Conservation (phyloP, 495 filamentous ascomycete species). For the Lasiosphaeria miniovina region DNA sequence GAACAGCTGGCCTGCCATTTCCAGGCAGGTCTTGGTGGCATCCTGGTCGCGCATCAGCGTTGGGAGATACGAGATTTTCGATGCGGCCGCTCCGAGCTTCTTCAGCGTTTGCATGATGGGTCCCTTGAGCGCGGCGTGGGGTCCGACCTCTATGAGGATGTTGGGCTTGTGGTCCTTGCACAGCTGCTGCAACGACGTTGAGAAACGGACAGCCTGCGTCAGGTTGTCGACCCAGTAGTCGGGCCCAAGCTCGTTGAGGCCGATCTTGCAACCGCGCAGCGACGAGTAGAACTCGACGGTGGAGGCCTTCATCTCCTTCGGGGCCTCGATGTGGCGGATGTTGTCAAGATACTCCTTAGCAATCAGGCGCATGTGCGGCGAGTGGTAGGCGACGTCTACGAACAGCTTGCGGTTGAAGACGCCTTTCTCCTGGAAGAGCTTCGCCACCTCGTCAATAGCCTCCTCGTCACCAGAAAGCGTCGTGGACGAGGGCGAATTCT, state of each 20-base stretch:
- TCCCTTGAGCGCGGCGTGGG: constrained; percentile 60
- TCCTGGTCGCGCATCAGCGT: constrained; percentile 42
- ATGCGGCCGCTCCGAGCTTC: constrained; percentile 31
- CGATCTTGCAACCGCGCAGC: constrained; percentile 30
- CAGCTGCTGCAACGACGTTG: constrained; percentile 34
- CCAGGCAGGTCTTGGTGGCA: constrained; percentile 36
- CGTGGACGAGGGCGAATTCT: constrained; percentile 52
- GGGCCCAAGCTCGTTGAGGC: constrained; percentile 37
- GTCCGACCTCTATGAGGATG: constrained; percentile 61
- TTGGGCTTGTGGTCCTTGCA: constrained; percentile 32
- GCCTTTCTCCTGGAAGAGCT: constrained; percentile 36
- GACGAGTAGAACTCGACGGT: constrained; percentile 44
- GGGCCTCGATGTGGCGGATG: constrained; percentile 33
- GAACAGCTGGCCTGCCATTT: constrained; percentile 40
- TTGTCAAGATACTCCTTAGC: constrained; percentile 43
- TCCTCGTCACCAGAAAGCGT: constrained; percentile 52
- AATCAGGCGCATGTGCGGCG: constrained; percentile 49
- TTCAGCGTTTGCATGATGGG: constrained; percentile 59
- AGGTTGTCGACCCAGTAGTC: constrained; percentile 56
- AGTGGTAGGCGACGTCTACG: constrained; percentile 54
- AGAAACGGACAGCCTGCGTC: constrained; percentile 50
- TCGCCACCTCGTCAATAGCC: constrained; percentile 42
- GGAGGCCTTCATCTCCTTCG: constrained; percentile 25
- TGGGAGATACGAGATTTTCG: constrained; percentile 43
- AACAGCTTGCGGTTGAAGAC: constrained; percentile 50